Conservation (phyloP, 805 yeast genomes). For the Phaffomyces antillensis region DNA sequence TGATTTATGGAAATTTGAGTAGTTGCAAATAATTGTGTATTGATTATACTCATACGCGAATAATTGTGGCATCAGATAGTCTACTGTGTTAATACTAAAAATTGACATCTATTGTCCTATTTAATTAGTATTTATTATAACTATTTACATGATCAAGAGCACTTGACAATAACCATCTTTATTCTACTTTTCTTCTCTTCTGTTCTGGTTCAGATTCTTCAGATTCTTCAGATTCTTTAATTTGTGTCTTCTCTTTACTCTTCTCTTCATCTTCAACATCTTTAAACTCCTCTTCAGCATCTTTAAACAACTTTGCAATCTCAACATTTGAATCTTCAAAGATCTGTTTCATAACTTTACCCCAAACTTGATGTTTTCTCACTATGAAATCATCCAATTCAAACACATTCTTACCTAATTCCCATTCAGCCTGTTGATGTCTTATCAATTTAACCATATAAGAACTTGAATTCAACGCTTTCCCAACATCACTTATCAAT, state of each 20-base stretch:
- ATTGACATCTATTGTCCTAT: too few relatives aligned
- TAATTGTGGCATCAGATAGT: too few relatives aligned
- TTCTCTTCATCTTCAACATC: background rate
- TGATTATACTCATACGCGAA: too few relatives aligned
- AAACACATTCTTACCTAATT: slow-evolving; percentile 61
- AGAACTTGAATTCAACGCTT: slow-evolving; percentile 71
- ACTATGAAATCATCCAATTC: slow-evolving; percentile 57
- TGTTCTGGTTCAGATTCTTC: background rate
- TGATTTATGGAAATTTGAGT: too few relatives aligned
- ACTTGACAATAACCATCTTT: too few relatives aligned
- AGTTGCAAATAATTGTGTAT: too few relatives aligned
- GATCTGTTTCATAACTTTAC: slow-evolving; percentile 49
- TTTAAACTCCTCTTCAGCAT: slow-evolving; percentile 21
- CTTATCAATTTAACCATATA: slow-evolving; percentile 84
- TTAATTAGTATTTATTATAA: too few relatives aligned
- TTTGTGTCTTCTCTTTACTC: background rate
- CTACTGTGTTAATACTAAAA: too few relatives aligned
- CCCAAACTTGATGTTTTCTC: slow-evolving; percentile 62
- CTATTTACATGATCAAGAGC: too few relatives aligned
- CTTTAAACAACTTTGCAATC: slow-evolving; percentile 31
- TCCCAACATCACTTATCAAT: slow-evolving; percentile 80
- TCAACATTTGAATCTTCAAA: slow-evolving; percentile 31
- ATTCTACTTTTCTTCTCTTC: too few relatives aligned
- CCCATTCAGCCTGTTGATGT: slow-evolving; percentile 78
- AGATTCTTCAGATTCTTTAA: background rate